These are phyloP conservation scores for Psidium guajava DNA, from an alignment of 345 rosid species.

Conservation along the genomic window DNA sequence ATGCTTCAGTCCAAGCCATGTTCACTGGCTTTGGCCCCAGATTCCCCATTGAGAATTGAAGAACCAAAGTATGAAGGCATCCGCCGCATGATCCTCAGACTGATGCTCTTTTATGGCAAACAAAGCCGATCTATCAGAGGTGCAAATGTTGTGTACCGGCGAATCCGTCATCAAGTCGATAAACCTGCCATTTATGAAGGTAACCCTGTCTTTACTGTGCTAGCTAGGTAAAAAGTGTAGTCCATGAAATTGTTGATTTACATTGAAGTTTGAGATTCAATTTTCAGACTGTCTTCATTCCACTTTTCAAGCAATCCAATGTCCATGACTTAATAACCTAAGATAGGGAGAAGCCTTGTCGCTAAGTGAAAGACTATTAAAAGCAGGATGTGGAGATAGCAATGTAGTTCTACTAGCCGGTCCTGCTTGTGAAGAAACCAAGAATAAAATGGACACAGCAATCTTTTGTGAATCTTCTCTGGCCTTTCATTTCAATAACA, in stretches of 20 bases:
- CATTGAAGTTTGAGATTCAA: neutral
- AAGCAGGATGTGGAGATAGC: neutral
- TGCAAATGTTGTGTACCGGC: slow-evolving; percentile 65
- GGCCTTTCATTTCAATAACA: neutral
- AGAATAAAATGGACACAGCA: neutral
- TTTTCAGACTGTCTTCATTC: neutral
- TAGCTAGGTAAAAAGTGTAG: neutral
- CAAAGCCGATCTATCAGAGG: slow-evolving; percentile 83
- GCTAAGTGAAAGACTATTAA: neutral
- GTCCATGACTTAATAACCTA: neutral
- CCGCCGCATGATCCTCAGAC: slow-evolving; percentile 38
- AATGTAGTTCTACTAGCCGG: neutral
- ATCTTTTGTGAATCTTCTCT: neutral
- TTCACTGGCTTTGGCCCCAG: slow-evolving; percentile 68
- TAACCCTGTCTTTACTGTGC: neutral
- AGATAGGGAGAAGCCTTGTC: neutral
- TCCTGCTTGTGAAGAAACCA: neutral
- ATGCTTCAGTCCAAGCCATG: slow-evolving; percentile 80
- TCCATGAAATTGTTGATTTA: neutral
- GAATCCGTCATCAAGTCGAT: slow-evolving; percentile 63
- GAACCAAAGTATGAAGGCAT: slow-evolving; percentile 70
- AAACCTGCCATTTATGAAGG: slow-evolving; percentile 50
- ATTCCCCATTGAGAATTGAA: slow-evolving; percentile 61
- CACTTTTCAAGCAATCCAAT: neutral
- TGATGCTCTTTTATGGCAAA: slow-evolving; percentile 76